phyloP scores from a whole-genome alignment of 345 rosid species.

The Anastatica hierochuntica region DNA sequence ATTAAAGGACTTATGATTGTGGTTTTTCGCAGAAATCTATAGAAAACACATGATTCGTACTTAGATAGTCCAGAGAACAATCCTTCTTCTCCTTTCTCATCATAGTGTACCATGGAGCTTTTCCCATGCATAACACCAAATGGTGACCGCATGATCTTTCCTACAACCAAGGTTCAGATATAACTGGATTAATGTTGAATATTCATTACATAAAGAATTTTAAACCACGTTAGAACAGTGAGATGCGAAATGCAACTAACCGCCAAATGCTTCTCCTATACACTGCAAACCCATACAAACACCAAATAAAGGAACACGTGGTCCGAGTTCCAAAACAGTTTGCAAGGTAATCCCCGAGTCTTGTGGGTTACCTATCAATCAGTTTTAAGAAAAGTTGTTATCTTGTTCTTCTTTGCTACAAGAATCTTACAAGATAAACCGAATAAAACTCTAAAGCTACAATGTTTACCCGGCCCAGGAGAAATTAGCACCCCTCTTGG shows the following conservation, averaged over 20 bases:
- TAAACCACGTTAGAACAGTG: too few species aligned
- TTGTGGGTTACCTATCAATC: conserved; percentile 60
- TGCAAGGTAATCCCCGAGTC: conserved; percentile 95
- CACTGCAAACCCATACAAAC: conserved; percentile 97
- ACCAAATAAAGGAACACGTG: conserved; percentile 77
- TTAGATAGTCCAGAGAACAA: conserved; percentile 70
- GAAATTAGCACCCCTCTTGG: conserved; percentile 92
- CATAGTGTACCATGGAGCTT: conserved; percentile 74
- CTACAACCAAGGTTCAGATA: conserved; percentile 30
- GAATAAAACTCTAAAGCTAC: not conserved
- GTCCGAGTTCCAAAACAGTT: conserved; percentile 88
- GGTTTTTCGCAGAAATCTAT: not conserved
- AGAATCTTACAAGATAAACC: not conserved
- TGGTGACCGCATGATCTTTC: conserved; percentile 85
- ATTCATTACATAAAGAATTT: not conserved
- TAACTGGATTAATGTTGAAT: not conserved
- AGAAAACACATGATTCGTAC: conserved; percentile 31
- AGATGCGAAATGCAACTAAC: too few species aligned
- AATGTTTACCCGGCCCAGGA: conserved; percentile 77
- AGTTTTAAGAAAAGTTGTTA: not conserved
- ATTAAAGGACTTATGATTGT: not conserved
- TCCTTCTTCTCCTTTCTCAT: conserved; percentile 84
- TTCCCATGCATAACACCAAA: conserved; percentile 91
- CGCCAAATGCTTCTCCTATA: conserved; percentile 99
- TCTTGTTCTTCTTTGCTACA: not conserved